Evolutionary conservation across 805 yeast genomes (phyloP).

Genomic region (Debaryomyces maramus): DNA sequence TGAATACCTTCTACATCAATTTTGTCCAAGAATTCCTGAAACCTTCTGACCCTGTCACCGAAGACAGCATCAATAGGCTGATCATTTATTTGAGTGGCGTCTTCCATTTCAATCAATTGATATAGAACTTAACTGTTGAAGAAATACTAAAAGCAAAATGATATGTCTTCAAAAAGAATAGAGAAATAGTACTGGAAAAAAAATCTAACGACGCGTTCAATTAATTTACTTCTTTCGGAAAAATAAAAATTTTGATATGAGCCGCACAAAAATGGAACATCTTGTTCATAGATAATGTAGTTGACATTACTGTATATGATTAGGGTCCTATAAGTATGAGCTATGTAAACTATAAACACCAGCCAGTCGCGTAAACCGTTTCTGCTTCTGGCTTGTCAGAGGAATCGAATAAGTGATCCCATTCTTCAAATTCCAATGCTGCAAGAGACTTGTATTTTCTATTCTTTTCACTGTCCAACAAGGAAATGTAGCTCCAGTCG

Average conservation of each 20-base stretch:
- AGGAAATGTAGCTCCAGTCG: conserved; percentile 79
- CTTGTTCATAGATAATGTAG: no score
- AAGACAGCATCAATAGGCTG: conserved; percentile 50
- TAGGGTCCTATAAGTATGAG: neutral
- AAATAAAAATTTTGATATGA: conserved; percentile 3
- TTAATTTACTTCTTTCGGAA: conserved; percentile 26
- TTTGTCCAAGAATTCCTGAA: conserved; percentile 80
- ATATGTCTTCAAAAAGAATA: neutral
- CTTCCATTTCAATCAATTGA: conserved; percentile 8
- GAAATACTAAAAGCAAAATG: neutral
- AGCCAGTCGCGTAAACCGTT: conserved; percentile 24
- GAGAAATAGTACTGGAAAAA: neutral
- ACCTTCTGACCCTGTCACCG: conserved; percentile 82
- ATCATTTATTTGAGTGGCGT: conserved; percentile 17
- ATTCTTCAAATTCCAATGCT: conserved; percentile 71
- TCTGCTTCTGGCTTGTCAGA: conserved; percentile 12
- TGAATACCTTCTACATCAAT: conserved; percentile 51
- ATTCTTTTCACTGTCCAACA: conserved; percentile 60
- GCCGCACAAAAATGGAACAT: neutral
- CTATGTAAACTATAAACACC: conserved; percentile 20
- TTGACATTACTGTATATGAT: neutral
- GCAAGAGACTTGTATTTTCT: conserved; percentile 71
- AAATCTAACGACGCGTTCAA: conserved; percentile 23
- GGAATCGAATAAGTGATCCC: conserved; percentile 35
- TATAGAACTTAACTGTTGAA: conserved; percentile 3